Base-by-base conservation (phyloP, 176 grass and related monocot species). In the Bromus sterilis region DNA sequence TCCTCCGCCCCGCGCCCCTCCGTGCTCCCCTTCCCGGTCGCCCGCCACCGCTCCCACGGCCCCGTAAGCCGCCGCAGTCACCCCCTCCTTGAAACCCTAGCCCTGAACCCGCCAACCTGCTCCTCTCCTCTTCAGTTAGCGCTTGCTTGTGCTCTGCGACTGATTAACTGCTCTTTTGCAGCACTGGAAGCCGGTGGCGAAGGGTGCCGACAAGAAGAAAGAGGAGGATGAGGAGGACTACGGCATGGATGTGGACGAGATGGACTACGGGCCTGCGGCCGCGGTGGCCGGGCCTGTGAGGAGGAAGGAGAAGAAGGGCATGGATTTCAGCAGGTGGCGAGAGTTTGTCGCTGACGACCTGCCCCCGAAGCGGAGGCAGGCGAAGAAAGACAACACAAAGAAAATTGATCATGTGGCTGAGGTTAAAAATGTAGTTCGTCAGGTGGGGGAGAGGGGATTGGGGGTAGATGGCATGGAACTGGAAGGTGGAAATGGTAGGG, bases 41-140 rank as follows among this genome's bases (percentile, higher is more conserved):
- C 95, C 32, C 95, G 95, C 78, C 92, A 91, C 79, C 95, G 92
- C 56, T 98, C 92, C 55, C 92, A 95, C 56, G 95, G 95, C 66
- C 95, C 95, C 31, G 92, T 91, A 93, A 66, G 74, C 18, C 40
- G 33, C 36, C 41, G 28, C 40, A 26, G 13, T 1, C 34, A 30
- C 23, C 67, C 67, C 7, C 72, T 81, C 84, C 37, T 5, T 3
- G 12, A 77, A 89, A 71, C 81, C 87, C 87, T 89, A 83, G 26
- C 1, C 30, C 23, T 24, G 16, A 42, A 28, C 37, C 24, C 15
- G n/a, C 18, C 9, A n/a, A 31, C 7, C 48, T 10, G 29, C n/a
- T 36, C 59, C 15, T 21, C 4, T 60, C 81, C 11, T 42, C 2
- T 58, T 48, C 53, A 46, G 13, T 51, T 26, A 20, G 34, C 51